Evolutionary conservation across 352 stramenopile species (phyloP).

Genomic region (Phytophthora fragariae): DNA sequence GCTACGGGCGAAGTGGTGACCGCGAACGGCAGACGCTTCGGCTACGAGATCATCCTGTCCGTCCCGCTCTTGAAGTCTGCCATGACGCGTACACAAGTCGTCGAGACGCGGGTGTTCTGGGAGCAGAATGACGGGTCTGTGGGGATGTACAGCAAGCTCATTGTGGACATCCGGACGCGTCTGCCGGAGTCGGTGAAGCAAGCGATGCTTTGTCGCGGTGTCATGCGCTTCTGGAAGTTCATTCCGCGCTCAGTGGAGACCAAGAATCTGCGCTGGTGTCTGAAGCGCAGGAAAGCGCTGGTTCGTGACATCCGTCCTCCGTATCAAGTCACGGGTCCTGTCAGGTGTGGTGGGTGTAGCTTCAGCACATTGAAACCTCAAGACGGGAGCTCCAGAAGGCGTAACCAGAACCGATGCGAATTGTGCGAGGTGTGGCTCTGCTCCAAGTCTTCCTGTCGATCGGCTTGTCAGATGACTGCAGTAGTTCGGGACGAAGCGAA

Average conservation of each 20-base stretch:
- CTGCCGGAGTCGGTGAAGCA: constrained; percentile 32
- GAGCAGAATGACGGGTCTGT: constrained; percentile 35
- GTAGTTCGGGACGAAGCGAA: constrained; percentile 15
- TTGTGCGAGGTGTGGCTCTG: constrained; percentile 35
- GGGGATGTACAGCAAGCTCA: constrained; percentile 37
- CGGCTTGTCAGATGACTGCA: constrained; percentile 26
- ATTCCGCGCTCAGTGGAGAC: constrained; percentile 37
- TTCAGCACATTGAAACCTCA: constrained; percentile 3
- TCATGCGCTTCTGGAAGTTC: constrained; percentile 44
- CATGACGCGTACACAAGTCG: constrained; percentile 27
- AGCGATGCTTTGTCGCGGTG: constrained; percentile 29
- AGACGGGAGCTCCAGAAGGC: constrained; percentile 11
- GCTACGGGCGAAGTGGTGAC: constrained; percentile 32
- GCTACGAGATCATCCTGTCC: constrained; percentile 38
- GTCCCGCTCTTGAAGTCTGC: constrained; percentile 13
- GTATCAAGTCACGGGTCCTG: constrained; percentile 18
- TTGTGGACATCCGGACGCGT: constrained; percentile 28
- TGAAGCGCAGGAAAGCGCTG: constrained; percentile 27
- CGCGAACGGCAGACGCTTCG: constrained; percentile 28
- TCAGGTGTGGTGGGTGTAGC: constrained; percentile 29
- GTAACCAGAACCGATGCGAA: constrained; percentile 16
- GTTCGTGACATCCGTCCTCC: constrained; percentile 12
- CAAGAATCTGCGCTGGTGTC: constrained; percentile 40
- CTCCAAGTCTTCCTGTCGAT: constrained; percentile 30
- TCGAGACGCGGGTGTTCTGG: constrained; percentile 40